Percentiles rank a stretch among this genome's conserved stretches.
Conservation (phyloP, 2,329 filamentous ascomycete genomes). For the Aspergillus intermedius region DNA sequence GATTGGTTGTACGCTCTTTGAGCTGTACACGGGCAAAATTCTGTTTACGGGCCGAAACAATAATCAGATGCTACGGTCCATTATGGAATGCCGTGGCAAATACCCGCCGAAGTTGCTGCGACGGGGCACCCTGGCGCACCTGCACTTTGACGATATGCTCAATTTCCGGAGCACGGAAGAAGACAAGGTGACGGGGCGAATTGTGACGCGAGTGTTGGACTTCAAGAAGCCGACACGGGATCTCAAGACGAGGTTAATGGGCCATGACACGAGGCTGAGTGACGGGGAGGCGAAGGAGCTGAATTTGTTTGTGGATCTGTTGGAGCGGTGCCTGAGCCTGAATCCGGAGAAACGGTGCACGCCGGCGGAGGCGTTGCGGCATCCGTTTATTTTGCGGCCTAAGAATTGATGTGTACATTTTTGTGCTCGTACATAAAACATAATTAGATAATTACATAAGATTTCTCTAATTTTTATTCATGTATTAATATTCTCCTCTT, state of each 20-base stretch:
- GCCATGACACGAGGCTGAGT: constrained; percentile 64
- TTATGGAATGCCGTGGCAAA: constrained; percentile 93
- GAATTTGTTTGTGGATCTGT: constrained; percentile 73
- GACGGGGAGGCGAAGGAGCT: constrained; percentile 71
- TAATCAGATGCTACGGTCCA: constrained; percentile 94
- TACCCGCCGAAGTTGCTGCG: constrained; percentile 84
- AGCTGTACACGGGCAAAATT: constrained; percentile 96
- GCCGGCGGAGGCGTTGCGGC: constrained; percentile 75
- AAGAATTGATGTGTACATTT: constrained; percentile 8
- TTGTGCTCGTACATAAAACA: neutral
- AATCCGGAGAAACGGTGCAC: constrained; percentile 91
- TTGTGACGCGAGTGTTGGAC: constrained; percentile 43
- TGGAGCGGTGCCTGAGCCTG: constrained; percentile 80
- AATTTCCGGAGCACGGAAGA: constrained; percentile 80
- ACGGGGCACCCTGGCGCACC: constrained; percentile 65
- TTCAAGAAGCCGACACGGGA: constrained; percentile 68
- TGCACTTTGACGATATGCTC: constrained; percentile 78
- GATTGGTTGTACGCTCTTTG: constrained; percentile 92
- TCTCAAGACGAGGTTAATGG: constrained; percentile 69
- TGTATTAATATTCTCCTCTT: neutral
- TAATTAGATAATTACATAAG: too few relatives aligned
- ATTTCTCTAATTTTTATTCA: neutral
- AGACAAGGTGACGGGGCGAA: constrained; percentile 81
- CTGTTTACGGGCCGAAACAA: constrained; percentile 92
- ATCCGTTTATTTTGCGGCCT: constrained; percentile 69